Base-by-base conservation (phyloP, 2,329 filamentous ascomycete species). In the Colletotrichum navitas region DNA sequence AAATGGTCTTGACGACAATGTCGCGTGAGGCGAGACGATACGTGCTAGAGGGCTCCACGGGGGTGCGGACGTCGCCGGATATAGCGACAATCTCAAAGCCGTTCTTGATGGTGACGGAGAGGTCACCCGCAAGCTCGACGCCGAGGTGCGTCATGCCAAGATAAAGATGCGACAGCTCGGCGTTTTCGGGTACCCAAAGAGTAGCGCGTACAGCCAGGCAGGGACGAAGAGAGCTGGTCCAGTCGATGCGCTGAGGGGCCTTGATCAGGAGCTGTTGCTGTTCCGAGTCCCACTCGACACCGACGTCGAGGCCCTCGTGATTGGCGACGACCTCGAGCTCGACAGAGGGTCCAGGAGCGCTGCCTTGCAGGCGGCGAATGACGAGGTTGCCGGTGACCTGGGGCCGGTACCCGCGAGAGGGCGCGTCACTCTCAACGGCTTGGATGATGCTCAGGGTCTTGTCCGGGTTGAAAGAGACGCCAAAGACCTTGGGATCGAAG, bases 171-270 rank as follows among this genome's bases (percentile, higher is more conserved):
- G 81, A 75, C 16, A 89, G 77, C 11, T 79, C 74, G 3, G 81
- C 79, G 21, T 79, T 75, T 5, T 78, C 76, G 8, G 87, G 87
- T 0, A 85, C 81, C 80, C 82, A 86, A 52, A 87, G 76, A 3
- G 85, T 88, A 21, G 81, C 79, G 14, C 81, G 82, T 68, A 89
- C 79, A 71, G 84, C 82, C 26, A 89, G 79, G 74, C 87, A 89
- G 1, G 86, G 85, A 10, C 76, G 73, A 1, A 74, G 66, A 16
- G 73, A 41, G 2, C 74, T 63, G 18, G 73, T 61, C 75, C 80
- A 81, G 1, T 78, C 74, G 58, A 84, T 65, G 12, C 68, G 75
- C 41, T 75, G 75, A 0, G 86, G 86, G 2, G 84, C 81, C 14
- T 73, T 77, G 32, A 89, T 73, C 21, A 76, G 73, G 66, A 88